These are phyloP conservation scores for Pseudogymnoascus sp. DNA, from an alignment of 2,329 filamentous ascomycete genomes.

Conservation along the genomic window DNA sequence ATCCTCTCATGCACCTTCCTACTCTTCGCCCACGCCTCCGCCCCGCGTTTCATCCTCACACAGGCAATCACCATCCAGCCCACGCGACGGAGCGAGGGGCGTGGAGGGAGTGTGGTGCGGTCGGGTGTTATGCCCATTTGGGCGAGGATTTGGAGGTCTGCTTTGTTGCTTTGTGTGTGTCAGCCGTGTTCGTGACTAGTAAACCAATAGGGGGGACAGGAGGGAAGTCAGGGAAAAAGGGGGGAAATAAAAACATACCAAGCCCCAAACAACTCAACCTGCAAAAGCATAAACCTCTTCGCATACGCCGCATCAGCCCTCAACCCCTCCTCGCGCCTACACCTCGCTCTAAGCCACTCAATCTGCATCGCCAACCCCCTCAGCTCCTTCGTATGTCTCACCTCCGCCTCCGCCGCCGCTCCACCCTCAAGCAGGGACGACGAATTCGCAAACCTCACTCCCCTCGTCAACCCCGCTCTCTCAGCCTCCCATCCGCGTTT, in stretches of 20 bases:
- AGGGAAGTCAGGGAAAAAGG: no score
- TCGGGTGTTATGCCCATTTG: constrained; percentile 64
- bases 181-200: no score
- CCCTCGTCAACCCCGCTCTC: constrained; percentile 33
- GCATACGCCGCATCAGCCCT: constrained; percentile 74
- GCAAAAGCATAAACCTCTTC: constrained; percentile 73
- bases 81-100: constrained; percentile 40
- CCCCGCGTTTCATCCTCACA: constrained; percentile 43
- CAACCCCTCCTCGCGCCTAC: constrained; percentile 72
- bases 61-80: constrained; percentile 41
- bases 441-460: constrained; percentile 33
- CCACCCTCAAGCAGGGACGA: constrained; percentile 34
- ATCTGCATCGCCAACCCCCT: constrained; percentile 83
- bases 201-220: no score
- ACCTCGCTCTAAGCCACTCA: constrained; percentile 77
- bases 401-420: constrained; percentile 39
- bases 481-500: constrained; percentile 40
- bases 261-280: constrained; percentile 76
- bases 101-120: constrained; percentile 35
- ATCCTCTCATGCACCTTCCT: constrained; percentile 36
- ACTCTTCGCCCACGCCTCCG: constrained; percentile 42
- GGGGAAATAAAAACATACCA: constrained; percentile 61
- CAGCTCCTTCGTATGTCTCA: constrained; percentile 66
- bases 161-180: constrained; percentile 80
- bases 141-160: constrained; percentile 77